Percentiles rank a stretch among this genome's conserved stretches.
These are phyloP conservation scores for Amanita pallidorosea DNA, from an alignment of 768 basidiomycete species.

Conservation along the genomic window DNA sequence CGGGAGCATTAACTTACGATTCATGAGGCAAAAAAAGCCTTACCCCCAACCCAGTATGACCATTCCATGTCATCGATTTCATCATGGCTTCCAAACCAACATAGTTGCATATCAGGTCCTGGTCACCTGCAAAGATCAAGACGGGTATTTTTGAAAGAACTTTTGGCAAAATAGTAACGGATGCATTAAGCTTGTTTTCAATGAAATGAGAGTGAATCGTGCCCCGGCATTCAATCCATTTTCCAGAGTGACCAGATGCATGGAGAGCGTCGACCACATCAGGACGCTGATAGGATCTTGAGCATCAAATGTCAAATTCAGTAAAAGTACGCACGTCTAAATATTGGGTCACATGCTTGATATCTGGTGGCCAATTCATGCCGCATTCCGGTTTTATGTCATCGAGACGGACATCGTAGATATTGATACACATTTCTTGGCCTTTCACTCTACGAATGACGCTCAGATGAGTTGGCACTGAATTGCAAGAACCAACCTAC, in stretches of 20 bases:
- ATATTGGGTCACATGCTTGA: constrained; percentile 63
- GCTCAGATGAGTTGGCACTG: neutral
- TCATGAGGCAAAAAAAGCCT: constrained; percentile 17
- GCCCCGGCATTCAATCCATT: constrained; percentile 81
- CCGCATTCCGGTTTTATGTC: constrained; percentile 85
- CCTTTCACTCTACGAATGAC: constrained; percentile 47
- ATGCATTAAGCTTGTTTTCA: constrained; percentile 46
- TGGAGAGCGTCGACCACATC: constrained; percentile 83
- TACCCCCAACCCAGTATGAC: constrained; percentile 75
- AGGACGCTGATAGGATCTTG: constrained; percentile 38
- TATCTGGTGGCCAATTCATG: constrained; percentile 95
- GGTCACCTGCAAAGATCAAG: constrained; percentile 90
- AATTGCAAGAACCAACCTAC: constrained; percentile 14
- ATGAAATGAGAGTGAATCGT: constrained; percentile 56
- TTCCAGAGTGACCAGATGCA: constrained; percentile 61
- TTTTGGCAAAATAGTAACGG: constrained; percentile 66
- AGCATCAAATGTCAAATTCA: neutral
- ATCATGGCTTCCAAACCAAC: constrained; percentile 85
- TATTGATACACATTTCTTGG: constrained; percentile 73
- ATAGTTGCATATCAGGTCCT: constrained; percentile 96
- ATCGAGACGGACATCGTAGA: constrained; percentile 89
- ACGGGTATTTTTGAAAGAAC: constrained; percentile 75
- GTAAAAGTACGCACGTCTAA: constrained; percentile 53
- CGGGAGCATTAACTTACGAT: neutral
- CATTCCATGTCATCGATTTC: constrained; percentile 77